These are phyloP conservation scores for Aspergillus transmontanensis DNA, from an alignment of 2,329 filamentous ascomycete species.

Conservation along the genomic window DNA sequence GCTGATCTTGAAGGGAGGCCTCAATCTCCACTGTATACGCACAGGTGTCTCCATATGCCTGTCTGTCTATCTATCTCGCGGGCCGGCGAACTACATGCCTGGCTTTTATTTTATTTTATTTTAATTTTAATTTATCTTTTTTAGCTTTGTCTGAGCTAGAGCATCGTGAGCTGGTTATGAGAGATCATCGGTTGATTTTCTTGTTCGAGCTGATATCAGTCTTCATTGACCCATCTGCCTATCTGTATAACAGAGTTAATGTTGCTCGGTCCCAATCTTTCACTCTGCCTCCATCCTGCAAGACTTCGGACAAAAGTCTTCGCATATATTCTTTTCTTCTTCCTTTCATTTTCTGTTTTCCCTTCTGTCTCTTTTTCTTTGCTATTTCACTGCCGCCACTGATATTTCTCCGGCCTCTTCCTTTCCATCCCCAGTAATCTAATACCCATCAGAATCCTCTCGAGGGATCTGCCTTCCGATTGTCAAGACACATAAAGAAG, in stretches of 20 bases:
- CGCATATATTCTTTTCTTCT: slow-evolving; percentile 17
- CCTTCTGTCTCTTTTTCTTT: slow-evolving; percentile 9
- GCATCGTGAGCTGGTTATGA: slow-evolving; percentile 8
- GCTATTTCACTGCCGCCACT: slow-evolving; percentile 4
- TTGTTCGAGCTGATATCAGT: slow-evolving; percentile 18
- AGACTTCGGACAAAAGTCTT: slow-evolving; percentile 22
- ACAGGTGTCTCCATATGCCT: slow-evolving; percentile 14
- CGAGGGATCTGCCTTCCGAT: neutral
- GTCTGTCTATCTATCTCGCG: slow-evolving; percentile 10
- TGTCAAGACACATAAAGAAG: slow-evolving; percentile 13
- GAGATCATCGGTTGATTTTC: slow-evolving; percentile 22
- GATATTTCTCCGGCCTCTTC: neutral
- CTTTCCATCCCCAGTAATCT: neutral
- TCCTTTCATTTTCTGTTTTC: slow-evolving; percentile 15
- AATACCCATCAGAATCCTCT: neutral
- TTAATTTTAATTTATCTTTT: neutral
- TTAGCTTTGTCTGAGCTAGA: slow-evolving; percentile 5
- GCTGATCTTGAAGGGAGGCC: slow-evolving; percentile 18
- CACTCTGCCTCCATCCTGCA: slow-evolving; percentile 19
- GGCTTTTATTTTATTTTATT: neutral
- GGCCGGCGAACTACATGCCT: slow-evolving; percentile 9
- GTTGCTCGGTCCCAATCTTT: slow-evolving; percentile 17
- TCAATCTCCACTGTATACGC: slow-evolving; percentile 15
- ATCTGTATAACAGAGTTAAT: slow-evolving; percentile 22
- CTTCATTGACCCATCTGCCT: slow-evolving; percentile 20